Percentiles rank a stretch among this genome's conserved stretches.
Conservation (phyloP, 176 grass and related monocot genomes). For the Eleusine coracana region DNA sequence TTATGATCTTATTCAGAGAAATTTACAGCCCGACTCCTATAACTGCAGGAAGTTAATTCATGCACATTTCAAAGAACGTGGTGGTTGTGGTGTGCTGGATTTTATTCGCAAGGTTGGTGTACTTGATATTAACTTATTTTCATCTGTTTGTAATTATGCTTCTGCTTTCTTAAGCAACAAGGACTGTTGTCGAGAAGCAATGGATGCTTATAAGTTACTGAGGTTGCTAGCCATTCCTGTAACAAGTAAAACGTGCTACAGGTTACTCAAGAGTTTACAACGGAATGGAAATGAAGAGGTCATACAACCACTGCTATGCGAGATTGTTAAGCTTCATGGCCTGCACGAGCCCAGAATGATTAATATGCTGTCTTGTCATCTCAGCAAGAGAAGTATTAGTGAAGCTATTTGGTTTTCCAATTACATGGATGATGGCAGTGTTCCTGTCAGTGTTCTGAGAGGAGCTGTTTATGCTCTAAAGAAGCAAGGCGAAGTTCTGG, state of each 20-base stretch:
- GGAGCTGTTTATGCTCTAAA: slow-evolving; percentile 58
- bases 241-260: slow-evolving; percentile 66
- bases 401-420: slow-evolving; percentile 64
- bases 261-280: slow-evolving; percentile 64
- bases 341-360: slow-evolving; percentile 56
- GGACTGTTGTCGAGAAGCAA: slow-evolving; percentile 54
- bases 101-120: slow-evolving; percentile 59
- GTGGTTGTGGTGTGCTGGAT: slow-evolving; percentile 60
- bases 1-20: slow-evolving; percentile 62
- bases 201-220: slow-evolving; percentile 66
- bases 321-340: slow-evolving; percentile 75
- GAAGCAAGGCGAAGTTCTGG: slow-evolving; percentile 73
- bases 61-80: slow-evolving; percentile 57
- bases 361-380: slow-evolving; percentile 69
- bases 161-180: slow-evolving; percentile 67
- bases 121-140: slow-evolving; percentile 53
- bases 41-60: slow-evolving; percentile 60
- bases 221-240: slow-evolving; percentile 51
- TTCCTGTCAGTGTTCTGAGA: slow-evolving; percentile 64
- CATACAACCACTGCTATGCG: slow-evolving; percentile 52
- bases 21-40: slow-evolving; percentile 45
- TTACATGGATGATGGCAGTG: slow-evolving; percentile 42
- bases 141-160: slow-evolving; percentile 72
- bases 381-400: slow-evolving; percentile 59
- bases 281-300: slow-evolving; percentile 61